Evolutionary conservation across 495 filamentous ascomycete genomes (phyloP).

Genomic region (Cercophora samala): DNA sequence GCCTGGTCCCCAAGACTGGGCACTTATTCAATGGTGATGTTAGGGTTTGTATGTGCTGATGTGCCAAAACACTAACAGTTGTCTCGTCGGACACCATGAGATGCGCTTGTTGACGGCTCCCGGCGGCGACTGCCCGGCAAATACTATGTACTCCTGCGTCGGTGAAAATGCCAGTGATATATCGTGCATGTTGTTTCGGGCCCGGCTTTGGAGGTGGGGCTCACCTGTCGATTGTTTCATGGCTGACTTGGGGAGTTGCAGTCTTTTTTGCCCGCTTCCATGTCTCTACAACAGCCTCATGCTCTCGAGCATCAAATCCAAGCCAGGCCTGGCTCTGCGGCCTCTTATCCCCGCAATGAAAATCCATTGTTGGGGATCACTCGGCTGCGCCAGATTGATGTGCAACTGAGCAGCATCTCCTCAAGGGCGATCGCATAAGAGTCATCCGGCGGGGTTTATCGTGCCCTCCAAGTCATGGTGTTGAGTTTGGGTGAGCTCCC

Average conservation of each 20-base stretch:
- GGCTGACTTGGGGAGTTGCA: constrained; percentile 1
- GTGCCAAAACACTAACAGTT: neutral
- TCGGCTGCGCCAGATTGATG: constrained; percentile 17
- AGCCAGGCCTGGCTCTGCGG: neutral
- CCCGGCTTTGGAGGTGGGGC: constrained; percentile 1
- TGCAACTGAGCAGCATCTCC: constrained; percentile 15
- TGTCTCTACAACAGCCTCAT: neutral
- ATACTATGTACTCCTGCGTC: neutral
- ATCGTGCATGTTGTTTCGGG: constrained; percentile 3
- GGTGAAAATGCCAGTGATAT: neutral
- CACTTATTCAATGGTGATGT: neutral
- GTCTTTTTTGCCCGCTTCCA: neutral
- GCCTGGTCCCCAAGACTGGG: neutral
- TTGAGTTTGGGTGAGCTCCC: constrained; percentile 2
- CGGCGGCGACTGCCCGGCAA: neutral
- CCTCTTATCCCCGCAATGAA: neutral
- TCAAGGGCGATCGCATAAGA: constrained; percentile 15
- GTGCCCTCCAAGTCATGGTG: neutral
- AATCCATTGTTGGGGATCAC: neutral
- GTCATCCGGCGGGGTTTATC: neutral
- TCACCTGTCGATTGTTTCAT: constrained; percentile 6
- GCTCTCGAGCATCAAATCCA: neutral
- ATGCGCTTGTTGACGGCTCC: neutral
- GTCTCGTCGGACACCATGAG: neutral
- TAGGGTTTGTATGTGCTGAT: neutral